Evolutionary conservation across 352 stramenopile genomes (phyloP).

Genomic region (Thraustotheca clavata): DNA sequence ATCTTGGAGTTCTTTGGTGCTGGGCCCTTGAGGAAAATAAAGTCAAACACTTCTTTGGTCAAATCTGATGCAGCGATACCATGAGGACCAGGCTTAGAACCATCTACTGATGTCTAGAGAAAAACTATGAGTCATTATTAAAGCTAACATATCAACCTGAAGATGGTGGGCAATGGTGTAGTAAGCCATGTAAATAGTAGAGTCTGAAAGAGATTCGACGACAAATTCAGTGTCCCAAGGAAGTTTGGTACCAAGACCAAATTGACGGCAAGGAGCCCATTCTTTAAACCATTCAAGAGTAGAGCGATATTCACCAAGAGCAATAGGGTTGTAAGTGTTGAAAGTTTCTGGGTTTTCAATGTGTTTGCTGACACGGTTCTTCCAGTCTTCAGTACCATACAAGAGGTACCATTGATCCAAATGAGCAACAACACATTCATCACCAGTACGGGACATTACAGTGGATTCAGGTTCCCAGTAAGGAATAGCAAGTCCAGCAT

Average conservation of each 20-base stretch:
- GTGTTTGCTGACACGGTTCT: slow-evolving; percentile 91
- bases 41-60: slow-evolving; percentile 98
- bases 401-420: slow-evolving; percentile 99
- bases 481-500: slow-evolving; percentile 88
- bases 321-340: slow-evolving; percentile 90
- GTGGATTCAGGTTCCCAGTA: slow-evolving; percentile 99
- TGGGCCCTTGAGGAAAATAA: slow-evolving; percentile 93
- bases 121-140: not conserved
- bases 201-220: slow-evolving; percentile 99
- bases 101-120: slow-evolving; percentile 83
- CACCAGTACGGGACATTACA: slow-evolving; percentile 94
- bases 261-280: slow-evolving; percentile 98
- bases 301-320: slow-evolving; percentile 93
- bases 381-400: slow-evolving; percentile 99
- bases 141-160: no score
- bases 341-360: slow-evolving; percentile 90
- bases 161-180: slow-evolving; percentile 99
- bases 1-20: slow-evolving; percentile 83
- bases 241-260: slow-evolving; percentile 93
- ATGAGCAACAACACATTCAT: slow-evolving; percentile 99
- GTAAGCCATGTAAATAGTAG: slow-evolving; percentile 99
- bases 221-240: slow-evolving; percentile 99
- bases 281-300: slow-evolving; percentile 99
- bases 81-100: slow-evolving; percentile 80
- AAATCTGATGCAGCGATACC: slow-evolving; percentile 77